A percentile compares a stretch with the other conserved stretches of the same genome.
Evolutionary conservation across 345 rosid species (phyloP).

Genomic region (Punica granatum): DNA sequence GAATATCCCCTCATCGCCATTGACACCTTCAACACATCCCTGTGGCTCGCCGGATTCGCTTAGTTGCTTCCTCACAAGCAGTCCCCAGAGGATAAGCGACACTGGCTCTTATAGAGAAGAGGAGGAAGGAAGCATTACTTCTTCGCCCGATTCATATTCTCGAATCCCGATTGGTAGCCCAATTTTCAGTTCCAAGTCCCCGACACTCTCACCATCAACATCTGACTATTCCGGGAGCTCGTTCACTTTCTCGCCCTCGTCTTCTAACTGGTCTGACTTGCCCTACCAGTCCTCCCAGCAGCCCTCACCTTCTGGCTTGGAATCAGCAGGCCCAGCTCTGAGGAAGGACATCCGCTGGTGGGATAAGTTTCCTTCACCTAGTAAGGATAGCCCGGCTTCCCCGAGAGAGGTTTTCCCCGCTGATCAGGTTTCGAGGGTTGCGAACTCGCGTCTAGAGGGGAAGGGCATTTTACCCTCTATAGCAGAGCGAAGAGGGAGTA

Average conservation of each 20-base stretch:
- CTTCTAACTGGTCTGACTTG: conserved; percentile 65
- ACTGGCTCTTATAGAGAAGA: conserved; percentile 20
- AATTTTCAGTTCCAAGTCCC: conserved; percentile 44
- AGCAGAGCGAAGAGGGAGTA: conserved; percentile 66
- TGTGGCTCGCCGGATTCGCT: conserved; percentile 45
- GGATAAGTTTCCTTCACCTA: conserved; percentile 19
- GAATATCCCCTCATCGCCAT: conserved; percentile 15
- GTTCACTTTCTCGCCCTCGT: conserved; percentile 59
- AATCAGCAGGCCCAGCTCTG: conserved; percentile 23
- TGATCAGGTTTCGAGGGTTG: conserved; percentile 17
- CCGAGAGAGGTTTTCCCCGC: conserved; percentile 18
- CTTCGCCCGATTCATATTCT: conserved; percentile 37
- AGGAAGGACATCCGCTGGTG: conserved; percentile 17
- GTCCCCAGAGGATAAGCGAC: conserved; percentile 21
- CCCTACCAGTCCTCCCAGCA: conserved; percentile 50
- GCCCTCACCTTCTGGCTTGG: conserved; percentile 55
- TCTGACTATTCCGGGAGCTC: conserved; percentile 64
- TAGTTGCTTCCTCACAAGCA: conserved; percentile 19
- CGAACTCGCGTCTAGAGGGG: conserved; percentile 18
- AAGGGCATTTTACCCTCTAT: conserved; percentile 34
- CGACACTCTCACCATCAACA: conserved; percentile 58
- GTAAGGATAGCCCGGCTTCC: conserved; percentile 20
- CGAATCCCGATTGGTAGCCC: conserved; percentile 30
- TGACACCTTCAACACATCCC: conserved; percentile 27
- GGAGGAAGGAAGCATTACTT: conserved; percentile 17